Percentiles rank a stretch among this genome's conserved stretches.
Evolutionary conservation across 2,329 filamentous ascomycete genomes (phyloP).

Genomic region (Aspergillus vadensis): DNA sequence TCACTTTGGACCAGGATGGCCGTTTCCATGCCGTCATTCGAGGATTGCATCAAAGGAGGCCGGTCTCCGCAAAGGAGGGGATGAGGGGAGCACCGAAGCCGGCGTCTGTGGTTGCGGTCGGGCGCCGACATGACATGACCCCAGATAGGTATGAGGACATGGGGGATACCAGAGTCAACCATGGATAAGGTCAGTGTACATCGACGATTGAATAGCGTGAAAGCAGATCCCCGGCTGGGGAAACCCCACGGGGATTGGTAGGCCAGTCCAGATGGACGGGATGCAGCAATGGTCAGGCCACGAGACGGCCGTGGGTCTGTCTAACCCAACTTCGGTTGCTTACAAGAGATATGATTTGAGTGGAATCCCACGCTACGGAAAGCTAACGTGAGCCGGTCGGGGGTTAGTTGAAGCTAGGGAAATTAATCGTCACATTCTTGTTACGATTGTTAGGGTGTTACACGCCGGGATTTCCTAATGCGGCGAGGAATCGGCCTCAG

Average conservation of each 20-base stretch:
- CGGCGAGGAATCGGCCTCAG: neutral
- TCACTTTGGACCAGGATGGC: neutral
- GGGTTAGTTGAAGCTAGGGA: neutral
- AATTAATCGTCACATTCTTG: too few relatives aligned
- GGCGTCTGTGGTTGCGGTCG: neutral
- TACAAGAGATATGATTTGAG: neutral
- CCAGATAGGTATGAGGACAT: neutral
- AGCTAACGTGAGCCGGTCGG: neutral
- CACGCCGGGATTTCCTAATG: neutral
- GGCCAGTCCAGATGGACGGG: neutral
- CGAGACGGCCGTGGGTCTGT: neutral
- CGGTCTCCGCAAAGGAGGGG: neutral
- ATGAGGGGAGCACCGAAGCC: neutral
- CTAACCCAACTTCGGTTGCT: neutral
- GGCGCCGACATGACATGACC: neutral
- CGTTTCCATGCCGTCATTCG: neutral
- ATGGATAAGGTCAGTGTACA: neutral
- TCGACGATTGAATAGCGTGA: neutral
- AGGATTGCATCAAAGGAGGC: neutral
- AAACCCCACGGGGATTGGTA: slow-evolving; percentile 5
- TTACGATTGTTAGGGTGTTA: too few relatives aligned
- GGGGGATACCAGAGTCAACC: neutral
- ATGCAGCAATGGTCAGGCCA: neutral
- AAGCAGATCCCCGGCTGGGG: neutral
- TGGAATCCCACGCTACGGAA: neutral